Evolutionary conservation across 2,329 filamentous ascomycete species (phyloP).

Genomic region (Dissoconium aciculare): DNA sequence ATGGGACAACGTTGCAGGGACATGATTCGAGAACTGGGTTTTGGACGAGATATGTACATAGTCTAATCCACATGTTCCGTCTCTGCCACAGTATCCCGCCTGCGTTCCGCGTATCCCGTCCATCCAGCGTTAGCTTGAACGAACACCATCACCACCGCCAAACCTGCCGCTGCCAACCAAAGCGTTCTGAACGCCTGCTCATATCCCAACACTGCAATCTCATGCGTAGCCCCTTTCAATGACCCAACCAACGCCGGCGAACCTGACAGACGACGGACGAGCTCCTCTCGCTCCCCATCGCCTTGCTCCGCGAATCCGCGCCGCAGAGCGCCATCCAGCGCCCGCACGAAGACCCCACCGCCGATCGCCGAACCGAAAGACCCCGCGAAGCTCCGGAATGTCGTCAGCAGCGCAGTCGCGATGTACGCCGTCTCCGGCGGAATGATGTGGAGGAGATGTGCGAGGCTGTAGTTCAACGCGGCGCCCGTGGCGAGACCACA

Average conservation of each 20-base stretch:
- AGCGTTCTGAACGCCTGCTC: constrained; percentile 38
- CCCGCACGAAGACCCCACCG: constrained; percentile 57
- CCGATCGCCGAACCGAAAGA: constrained; percentile 69
- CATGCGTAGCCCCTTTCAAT: constrained; percentile 35
- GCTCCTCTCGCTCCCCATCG: constrained; percentile 25
- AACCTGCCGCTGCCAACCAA: constrained; percentile 36
- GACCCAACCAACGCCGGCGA: constrained; percentile 41
- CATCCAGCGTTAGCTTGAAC: constrained; percentile 47
- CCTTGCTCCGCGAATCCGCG: constrained; percentile 39
- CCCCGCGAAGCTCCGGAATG: constrained; percentile 68
- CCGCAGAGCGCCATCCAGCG: constrained; percentile 42
- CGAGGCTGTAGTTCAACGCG: constrained; percentile 64
- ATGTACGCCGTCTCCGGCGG: constrained; percentile 54
- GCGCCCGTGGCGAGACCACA: constrained; percentile 63
- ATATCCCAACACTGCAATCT: constrained; percentile 40
- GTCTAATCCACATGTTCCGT: too few relatives aligned
- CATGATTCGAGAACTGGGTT: too few relatives aligned
- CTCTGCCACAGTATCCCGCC: constrained; percentile 1
- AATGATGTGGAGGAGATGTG: constrained; percentile 63
- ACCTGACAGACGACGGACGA: constrained; percentile 42
- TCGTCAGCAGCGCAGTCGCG: constrained; percentile 59
- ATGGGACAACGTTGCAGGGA: too few relatives aligned
- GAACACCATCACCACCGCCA: constrained; percentile 36
- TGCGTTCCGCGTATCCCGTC: constrained; percentile 18
- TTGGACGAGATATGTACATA: too few relatives aligned